Percentiles rank a stretch among this genome's conserved stretches.
phyloP scores from a whole-genome alignment of 1,139 yeast species.

The Geotrichum siamense region DNA sequence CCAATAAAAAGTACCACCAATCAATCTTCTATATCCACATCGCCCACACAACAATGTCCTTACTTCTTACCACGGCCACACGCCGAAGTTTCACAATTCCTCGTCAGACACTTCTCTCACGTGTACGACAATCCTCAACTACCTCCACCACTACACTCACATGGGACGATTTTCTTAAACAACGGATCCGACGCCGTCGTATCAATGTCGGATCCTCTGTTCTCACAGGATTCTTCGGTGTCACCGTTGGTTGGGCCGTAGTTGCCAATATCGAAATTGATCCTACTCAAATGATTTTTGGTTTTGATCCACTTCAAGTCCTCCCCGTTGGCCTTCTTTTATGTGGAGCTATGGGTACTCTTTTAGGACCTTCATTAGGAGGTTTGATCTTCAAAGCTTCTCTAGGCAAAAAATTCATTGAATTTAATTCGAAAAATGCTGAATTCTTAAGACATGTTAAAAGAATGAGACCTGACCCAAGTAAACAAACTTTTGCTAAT shows the following conservation, averaged over 20 bases:
- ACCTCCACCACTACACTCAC: conserved; percentile 30
- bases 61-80: background rate
- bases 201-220: conserved; percentile 62
- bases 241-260: conserved; percentile 65
- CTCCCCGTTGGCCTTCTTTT: conserved; percentile 45
- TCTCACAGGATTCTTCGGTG: conserved; percentile 60
- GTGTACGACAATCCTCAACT: background rate
- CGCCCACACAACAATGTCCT: background rate
- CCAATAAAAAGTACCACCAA: too few species aligned
- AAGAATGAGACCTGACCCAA: conserved; percentile 82
- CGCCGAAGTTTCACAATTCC: background rate
- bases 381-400: conserved; percentile 54
- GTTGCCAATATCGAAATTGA: conserved; percentile 77
- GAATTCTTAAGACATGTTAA: conserved; percentile 66
- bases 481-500: conserved; percentile 84
- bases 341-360: conserved; percentile 74
- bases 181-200: conserved; percentile 69
- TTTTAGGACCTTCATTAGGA: conserved; percentile 81
- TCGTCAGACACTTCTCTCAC: background rate
- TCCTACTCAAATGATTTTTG: conserved; percentile 72
- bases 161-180: conserved; percentile 74
- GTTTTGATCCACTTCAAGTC: conserved; percentile 80
- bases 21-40: too few species aligned
- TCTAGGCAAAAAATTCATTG: conserved; percentile 40
- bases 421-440: conserved; percentile 51